Conservation (phyloP, 1,284 basidiomycete species). For the Leccinum fuscescens region DNA sequence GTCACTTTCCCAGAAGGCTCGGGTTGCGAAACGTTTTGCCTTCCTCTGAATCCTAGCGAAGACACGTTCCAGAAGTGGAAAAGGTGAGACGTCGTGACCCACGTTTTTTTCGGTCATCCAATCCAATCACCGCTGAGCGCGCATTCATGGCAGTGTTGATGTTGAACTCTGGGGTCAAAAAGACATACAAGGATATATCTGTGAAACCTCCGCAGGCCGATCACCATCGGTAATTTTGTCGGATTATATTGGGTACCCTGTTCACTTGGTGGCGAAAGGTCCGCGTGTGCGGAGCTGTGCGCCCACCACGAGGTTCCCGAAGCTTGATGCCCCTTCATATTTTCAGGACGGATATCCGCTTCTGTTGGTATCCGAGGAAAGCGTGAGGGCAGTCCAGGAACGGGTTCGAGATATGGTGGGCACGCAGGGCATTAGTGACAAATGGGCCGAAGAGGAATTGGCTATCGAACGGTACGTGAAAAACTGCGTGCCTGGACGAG, state of each 20-base stretch:
- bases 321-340: conserved; percentile 50
- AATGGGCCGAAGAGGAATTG: conserved; percentile 55
- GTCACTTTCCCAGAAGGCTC: conserved; percentile 60
- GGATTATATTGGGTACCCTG: conserved; percentile 55
- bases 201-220: conserved; percentile 38
- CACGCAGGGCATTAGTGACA: conserved; percentile 53
- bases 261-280: conserved; percentile 67
- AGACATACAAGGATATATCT: conserved; percentile 64
- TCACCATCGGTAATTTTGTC: conserved; percentile 55
- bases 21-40: conserved; percentile 50
- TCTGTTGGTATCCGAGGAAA: conserved; percentile 65
- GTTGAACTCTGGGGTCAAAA: conserved; percentile 49
- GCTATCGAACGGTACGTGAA: conserved; percentile 56
- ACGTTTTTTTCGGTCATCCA: not conserved
- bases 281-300: conserved; percentile 49
- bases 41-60: conserved; percentile 56
- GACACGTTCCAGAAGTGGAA: conserved; percentile 52
- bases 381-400: conserved; percentile 47
- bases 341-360: conserved; percentile 76
- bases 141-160: conserved; percentile 43
- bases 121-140: conserved; percentile 5
- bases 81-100: conserved; percentile 40
- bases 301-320: conserved; percentile 54
- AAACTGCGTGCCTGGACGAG: not conserved
- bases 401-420: conserved; percentile 49